Evolutionary conservation across 495 filamentous ascomycete genomes (phyloP).

Genomic region (Aspergillus biplanus): DNA sequence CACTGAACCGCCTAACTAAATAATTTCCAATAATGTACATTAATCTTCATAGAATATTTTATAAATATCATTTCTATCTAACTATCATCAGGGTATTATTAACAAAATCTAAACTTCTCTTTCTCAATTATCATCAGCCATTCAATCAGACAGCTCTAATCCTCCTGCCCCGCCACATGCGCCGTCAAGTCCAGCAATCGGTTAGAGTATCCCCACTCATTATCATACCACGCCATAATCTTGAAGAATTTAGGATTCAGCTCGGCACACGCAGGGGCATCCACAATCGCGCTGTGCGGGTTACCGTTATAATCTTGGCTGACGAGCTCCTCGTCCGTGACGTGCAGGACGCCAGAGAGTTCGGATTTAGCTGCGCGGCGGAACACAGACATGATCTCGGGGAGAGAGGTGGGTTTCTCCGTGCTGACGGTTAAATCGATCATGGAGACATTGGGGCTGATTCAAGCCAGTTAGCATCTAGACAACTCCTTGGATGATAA

Average conservation of each 20-base stretch:
- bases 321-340: constrained; percentile 39
- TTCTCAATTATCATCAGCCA: neutral
- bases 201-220: constrained; percentile 45
- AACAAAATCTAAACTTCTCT: neutral
- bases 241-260: constrained; percentile 43
- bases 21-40: too few species aligned
- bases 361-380: constrained; percentile 32
- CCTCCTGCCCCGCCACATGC: constrained; percentile 4
- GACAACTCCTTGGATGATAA: neutral
- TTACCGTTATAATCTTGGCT: constrained; percentile 40
- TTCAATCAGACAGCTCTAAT: neutral
- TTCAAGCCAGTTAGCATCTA: constrained; percentile 5
- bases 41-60: too few species aligned
- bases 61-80: neutral
- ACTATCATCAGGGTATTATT: neutral
- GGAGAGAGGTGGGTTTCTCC: constrained; percentile 34
- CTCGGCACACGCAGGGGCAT: constrained; percentile 36
- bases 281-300: constrained; percentile 36
- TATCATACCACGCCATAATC: constrained; percentile 45
- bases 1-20: too few species aligned
- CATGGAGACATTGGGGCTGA: constrained; percentile 42
- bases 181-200: constrained; percentile 38
- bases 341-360: constrained; percentile 35
- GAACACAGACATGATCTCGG: constrained; percentile 39
- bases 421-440: constrained; percentile 43